Base-by-base conservation (phyloP, 345 rosid genomes). In the Linum trigynum region DNA sequence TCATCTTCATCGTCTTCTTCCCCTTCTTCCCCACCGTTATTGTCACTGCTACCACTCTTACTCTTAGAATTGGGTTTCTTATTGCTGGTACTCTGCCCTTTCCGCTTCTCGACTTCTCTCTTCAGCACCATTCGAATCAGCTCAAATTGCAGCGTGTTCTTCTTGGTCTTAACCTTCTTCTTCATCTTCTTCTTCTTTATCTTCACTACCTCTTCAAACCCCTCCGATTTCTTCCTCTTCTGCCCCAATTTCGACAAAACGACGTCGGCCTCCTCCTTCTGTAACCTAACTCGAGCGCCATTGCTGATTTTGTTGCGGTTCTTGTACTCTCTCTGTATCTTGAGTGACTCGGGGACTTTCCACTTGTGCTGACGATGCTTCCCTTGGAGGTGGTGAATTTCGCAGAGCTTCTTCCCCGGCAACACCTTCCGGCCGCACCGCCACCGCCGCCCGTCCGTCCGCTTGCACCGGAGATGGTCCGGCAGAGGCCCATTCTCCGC, bases 371-470 rank as follows among this genome's bases (percentile, higher is more conserved):
- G 88, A 35, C 84, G 79, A 32, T 73, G 92, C 35, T 62, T 78
- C 0, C 85, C 96, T 68, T 86, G 95, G 2, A 89, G 77, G 75
- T 81, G 76, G 51, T 94, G 99, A 69, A 78, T 58, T 68, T 94
- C 97, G 59, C 97, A 94, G 68, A 88, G 86, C 84, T 86, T 94
- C 79, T 79, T 85, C 10, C 84, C 89, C 32, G 82, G 91, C 81
- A 77, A 64, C 23, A 88, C 97, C n/a, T 82, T 83, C 58, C 90
- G 75, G 67, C 70, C 74, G 84, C 99, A 94, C 78, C 99, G 77
- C 99, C 99, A 90, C 76, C 83, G 83, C 78, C 87, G 77, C 8
- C 99, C 97, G 67, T 94, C 99, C 5, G 95, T 90, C 64, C 99
- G 76, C 62, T 86, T 86, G 66, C 99, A 94, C 63, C 97, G 89